phyloP scores from a whole-genome alignment of 495 filamentous ascomycete species.

The Tuber melanosporum region DNA sequence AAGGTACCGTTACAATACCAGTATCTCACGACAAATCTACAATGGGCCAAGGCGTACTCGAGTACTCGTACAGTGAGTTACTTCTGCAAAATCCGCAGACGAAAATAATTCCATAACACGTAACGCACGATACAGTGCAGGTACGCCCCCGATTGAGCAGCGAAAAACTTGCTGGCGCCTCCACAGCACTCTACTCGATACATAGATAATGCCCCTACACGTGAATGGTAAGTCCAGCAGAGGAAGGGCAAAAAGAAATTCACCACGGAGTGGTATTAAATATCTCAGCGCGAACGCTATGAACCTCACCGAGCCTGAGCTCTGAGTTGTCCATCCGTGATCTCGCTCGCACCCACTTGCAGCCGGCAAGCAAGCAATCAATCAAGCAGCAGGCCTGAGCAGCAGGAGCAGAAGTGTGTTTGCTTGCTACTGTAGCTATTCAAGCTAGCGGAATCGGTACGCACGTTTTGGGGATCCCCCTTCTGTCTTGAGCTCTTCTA shows the following conservation, averaged over 20 bases:
- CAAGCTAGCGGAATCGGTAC: background rate
- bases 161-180: background rate
- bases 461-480: background rate
- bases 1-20: background rate
- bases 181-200: background rate
- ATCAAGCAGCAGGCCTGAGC: background rate
- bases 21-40: background rate
- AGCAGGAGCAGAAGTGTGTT: background rate
- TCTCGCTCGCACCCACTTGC: constrained; percentile 3
- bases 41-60: background rate
- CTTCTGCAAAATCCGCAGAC: background rate
- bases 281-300: background rate
- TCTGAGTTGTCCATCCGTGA: constrained; percentile 2
- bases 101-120: background rate
- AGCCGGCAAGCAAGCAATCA: background rate
- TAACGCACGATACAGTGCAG: background rate
- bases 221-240: background rate
- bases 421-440: background rate
- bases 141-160: background rate
- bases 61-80: background rate
- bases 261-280: background rate
- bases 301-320: background rate
- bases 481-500: background rate
- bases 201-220: background rate
- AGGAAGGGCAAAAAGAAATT: background rate